Evolutionary conservation across 495 filamentous ascomycete species (phyloP).

Genomic region (Opeltia flavorubescens): DNA sequence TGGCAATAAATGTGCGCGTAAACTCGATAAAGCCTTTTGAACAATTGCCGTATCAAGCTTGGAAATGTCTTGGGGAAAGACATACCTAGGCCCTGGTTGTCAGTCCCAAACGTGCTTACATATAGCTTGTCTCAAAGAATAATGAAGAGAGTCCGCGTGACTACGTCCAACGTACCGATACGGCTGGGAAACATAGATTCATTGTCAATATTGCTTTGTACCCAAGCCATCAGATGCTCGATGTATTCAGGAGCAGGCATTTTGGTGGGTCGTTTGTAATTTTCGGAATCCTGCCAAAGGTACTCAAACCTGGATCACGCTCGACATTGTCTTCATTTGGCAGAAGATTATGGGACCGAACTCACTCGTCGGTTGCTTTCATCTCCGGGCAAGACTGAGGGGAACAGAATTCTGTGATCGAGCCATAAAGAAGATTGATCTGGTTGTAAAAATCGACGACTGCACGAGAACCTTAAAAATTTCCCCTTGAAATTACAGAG

Average conservation of each 20-base stretch:
- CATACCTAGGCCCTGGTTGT: constrained; percentile 44
- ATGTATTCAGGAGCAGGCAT: constrained; percentile 96
- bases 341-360: neutral
- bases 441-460: constrained; percentile 99
- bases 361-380: constrained; percentile 97
- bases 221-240: constrained; percentile 94
- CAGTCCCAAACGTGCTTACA: neutral
- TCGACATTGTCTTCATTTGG: neutral
- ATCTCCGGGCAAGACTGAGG: constrained; percentile 94
- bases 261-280: constrained; percentile 90
- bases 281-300: constrained; percentile 90
- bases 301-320: constrained; percentile 71
- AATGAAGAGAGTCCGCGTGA: too few relatives aligned
- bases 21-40: constrained; percentile 96
- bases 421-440: constrained; percentile 95
- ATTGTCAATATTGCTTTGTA: constrained; percentile 89
- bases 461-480: constrained; percentile 21
- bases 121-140: too few relatives aligned
- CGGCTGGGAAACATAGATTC: constrained; percentile 86
- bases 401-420: constrained; percentile 98
- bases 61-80: constrained; percentile 92
- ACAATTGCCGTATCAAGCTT: constrained; percentile 74
- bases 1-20: constrained; percentile 99
- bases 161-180: constrained; percentile 47
- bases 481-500: too few relatives aligned